Evolutionary conservation across 2,329 filamentous ascomycete species (phyloP), one percentile per base, ranked within the genome.

Genomic region (Talaromyces islandicus): DNA sequence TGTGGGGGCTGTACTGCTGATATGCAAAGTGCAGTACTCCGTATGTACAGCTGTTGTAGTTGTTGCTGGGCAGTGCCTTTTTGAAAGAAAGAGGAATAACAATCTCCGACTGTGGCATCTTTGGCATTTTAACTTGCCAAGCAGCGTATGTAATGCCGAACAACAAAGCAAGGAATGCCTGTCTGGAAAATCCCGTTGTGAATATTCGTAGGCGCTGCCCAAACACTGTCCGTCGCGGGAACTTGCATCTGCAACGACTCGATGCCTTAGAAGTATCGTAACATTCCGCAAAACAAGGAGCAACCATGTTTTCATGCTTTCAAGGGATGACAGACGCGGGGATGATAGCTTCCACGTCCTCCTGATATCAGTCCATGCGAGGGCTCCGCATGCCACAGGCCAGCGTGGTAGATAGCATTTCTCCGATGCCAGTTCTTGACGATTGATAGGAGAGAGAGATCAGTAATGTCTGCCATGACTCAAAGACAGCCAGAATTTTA

Each of bases 351-450:
- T 29, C 48, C 48, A 55, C 29, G 35, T 25, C 29, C 25, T 55
- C 17, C 30, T 24, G 53, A 35, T 43, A 24, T 55, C 53, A 43
- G n/a, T 35, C 35, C 53, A 55, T 55, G 48, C 48, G 48, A 52
- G 48, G 41, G 19, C 54, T 46, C 55, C 55, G 27, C 55, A 57
- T 57, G 21, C 55, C 55, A 57, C 27, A 50, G 35, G 21, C 25
- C 17, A 46, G 55, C 41, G 27, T 57, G 55, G 55, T 35, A 52
- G 48, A 52, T 52, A 35, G 25, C 25, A n/a, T 30, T 21, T 54
- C n/a, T 54, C 19, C n/a, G 19, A 27, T 12, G 52, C n/a, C 52
- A 27, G 52, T 54, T 32, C 27, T 9, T 50, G 19, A 38, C 17
- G 43, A 50, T 25, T 50, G 43, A 12, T 21, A 50, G 43, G 43